Conservation (phyloP, 73 alveolate species). For the Tetrahymena malaccensis region DNA sequence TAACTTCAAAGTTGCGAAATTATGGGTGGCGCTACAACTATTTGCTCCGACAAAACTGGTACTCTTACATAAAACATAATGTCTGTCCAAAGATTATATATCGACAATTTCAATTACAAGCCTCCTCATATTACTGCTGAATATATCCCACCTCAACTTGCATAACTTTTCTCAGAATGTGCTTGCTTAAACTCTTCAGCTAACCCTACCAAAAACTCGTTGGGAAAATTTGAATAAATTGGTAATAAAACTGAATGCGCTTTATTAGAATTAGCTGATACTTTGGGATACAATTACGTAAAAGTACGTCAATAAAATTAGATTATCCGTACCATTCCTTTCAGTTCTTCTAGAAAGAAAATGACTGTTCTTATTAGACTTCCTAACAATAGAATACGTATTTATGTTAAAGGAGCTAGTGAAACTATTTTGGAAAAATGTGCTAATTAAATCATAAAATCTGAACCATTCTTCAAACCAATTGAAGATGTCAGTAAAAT, state of each 20-base stretch:
- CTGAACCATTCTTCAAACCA: constrained; percentile 9
- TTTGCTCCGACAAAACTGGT: constrained; percentile 94
- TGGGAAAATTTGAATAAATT: constrained; percentile 34
- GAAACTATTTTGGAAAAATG: constrained; percentile 67
- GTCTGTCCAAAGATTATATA: constrained; percentile 45
- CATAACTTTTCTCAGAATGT: constrained; percentile 19
- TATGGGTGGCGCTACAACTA: constrained; percentile 92
- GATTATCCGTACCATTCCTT: constrained; percentile 56
- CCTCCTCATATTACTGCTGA: constrained; percentile 1
- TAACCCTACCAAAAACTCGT: constrained; percentile 30
- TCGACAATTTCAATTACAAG: constrained; percentile 7
- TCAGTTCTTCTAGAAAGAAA: constrained; percentile 87
- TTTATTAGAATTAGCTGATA: constrained; percentile 30
- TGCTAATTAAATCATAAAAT: constrained; percentile 38
- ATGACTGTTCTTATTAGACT: constrained; percentile 75
- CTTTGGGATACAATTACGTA: constrained; percentile 25
- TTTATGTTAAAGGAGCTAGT: constrained; percentile 81
- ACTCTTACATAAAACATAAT: constrained; percentile 88
- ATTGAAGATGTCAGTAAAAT: constrained; percentile 20
- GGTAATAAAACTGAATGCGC: constrained; percentile 74
- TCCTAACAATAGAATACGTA: constrained; percentile 39
- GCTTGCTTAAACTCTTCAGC: constrained; percentile 31
- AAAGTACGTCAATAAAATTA: constrained; percentile 8
- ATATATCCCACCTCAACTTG: constrained; percentile 1
- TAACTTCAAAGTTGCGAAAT: constrained; percentile 81